These are phyloP conservation scores for Chalciporus chontae DNA, from an alignment of 768 basidiomycete species.

Conservation along the genomic window DNA sequence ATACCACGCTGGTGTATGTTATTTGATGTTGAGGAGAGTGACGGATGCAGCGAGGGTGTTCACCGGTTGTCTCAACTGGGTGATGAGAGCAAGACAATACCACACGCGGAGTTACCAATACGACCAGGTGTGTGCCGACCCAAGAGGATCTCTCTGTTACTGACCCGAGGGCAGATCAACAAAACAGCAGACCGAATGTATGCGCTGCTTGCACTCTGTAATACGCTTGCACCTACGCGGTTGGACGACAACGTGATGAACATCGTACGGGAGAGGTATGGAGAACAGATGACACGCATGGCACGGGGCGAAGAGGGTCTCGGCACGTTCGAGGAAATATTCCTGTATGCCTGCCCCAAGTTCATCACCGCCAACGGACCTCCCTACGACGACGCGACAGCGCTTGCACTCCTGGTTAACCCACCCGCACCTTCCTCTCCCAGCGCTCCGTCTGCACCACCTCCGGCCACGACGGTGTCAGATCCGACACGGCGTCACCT, in stretches of 20 bases:
- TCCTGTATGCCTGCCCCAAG: constrained; percentile 92
- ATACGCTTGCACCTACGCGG: constrained; percentile 87
- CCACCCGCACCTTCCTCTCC: constrained; percentile 35
- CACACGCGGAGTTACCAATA: constrained; percentile 97
- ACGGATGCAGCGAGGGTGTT: constrained; percentile 95
- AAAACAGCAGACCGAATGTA: constrained; percentile 99
- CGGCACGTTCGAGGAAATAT: constrained; percentile 52
- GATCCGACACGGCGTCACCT: constrained; percentile 88
- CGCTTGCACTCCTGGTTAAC: constrained; percentile 50
- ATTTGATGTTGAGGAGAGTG: constrained; percentile 91
- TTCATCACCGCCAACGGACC: constrained; percentile 95
- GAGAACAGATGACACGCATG: constrained; percentile 89
- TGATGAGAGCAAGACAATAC: constrained; percentile 93
- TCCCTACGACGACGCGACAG: constrained; percentile 78
- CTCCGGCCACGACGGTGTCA: constrained; percentile 13
- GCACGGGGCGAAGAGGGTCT: constrained; percentile 72
- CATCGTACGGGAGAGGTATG: constrained; percentile 88
- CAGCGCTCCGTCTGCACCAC: constrained; percentile 15
- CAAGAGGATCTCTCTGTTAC: background rate
- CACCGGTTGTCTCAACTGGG: constrained; percentile 90
- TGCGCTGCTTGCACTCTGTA: constrained; percentile 90
- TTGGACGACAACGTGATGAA: constrained; percentile 94
- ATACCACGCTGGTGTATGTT: constrained; percentile 97
- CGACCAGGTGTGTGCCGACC: constrained; percentile 62
- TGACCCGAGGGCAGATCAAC: constrained; percentile 61